phyloP scores from a whole-genome alignment of 176 grass and related monocot genomes.

The Hordeum marinum region DNA sequence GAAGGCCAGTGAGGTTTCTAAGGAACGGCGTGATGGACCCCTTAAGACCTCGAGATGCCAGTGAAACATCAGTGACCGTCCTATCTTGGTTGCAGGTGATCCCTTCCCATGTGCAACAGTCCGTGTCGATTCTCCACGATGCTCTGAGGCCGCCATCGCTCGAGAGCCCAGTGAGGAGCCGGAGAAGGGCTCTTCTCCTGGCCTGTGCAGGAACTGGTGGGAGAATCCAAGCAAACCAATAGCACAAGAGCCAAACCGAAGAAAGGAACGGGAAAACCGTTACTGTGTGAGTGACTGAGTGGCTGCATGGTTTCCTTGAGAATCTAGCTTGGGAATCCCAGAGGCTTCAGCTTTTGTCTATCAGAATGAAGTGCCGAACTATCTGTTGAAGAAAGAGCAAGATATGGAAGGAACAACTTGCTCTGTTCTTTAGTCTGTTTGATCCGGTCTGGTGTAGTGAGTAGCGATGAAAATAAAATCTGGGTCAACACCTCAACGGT shows the following conservation, averaged over 20 bases:
- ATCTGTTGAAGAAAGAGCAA: not conserved
- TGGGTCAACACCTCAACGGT: not conserved
- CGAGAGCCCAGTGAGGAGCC: not conserved
- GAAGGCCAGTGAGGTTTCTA: not conserved
- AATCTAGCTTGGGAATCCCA: not conserved
- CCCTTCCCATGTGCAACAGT: not conserved
- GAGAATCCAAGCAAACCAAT: not conserved
- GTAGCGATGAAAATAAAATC: not conserved
- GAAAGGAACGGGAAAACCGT: not conserved
- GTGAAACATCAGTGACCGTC: not conserved
- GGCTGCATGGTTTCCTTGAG: not conserved
- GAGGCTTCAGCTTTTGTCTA: not conserved
- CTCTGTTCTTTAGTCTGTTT: not conserved
- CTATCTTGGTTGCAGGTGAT: not conserved
- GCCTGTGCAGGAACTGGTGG: not conserved
- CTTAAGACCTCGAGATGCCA: constrained; percentile 21
- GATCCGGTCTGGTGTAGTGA: not conserved
- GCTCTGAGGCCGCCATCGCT: not conserved
- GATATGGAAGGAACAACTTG: not conserved
- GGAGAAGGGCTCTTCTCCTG: constrained; percentile 10
- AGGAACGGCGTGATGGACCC: constrained; percentile 33
- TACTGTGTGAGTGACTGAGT: not conserved
- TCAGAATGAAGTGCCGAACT: not conserved
- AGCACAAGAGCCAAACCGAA: not conserved
- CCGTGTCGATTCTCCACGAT: not conserved